These are phyloP conservation scores for Corymbia calophylla DNA, from an alignment of 441 rosid genomes.

Conservation along the genomic window DNA sequence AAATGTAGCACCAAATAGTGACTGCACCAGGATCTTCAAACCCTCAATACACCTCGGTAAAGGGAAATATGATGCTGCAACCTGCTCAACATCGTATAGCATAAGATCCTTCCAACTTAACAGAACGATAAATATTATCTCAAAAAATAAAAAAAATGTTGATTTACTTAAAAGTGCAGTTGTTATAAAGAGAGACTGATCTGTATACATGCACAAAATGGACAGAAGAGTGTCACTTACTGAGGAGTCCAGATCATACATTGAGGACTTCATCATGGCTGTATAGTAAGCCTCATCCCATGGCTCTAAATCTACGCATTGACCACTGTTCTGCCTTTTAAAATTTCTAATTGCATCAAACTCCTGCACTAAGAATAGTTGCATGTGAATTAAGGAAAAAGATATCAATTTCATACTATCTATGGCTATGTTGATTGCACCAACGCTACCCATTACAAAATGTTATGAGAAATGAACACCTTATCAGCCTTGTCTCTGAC, in stretches of 20 bases:
- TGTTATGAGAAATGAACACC: conserved; percentile 31
- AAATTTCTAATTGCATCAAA: conserved; percentile 51
- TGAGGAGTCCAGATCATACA: conserved; percentile 55
- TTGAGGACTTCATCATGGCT: conserved; percentile 71
- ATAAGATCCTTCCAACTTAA: background rate
- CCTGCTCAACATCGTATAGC: conserved; percentile 30
- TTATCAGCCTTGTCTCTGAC: conserved; percentile 71
- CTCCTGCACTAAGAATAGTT: conserved; percentile 42
- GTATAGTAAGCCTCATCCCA: conserved; percentile 96
- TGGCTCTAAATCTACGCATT: conserved; percentile 64
- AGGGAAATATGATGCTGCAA: conserved; percentile 87
- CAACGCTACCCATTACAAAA: background rate
- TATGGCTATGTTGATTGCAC: background rate
- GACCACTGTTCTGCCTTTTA: conserved; percentile 58
- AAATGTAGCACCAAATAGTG: conserved; percentile 83
- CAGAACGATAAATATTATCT: background rate
- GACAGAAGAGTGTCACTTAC: conserved; percentile 38
- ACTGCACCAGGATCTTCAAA: conserved; percentile 62
- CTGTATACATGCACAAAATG: background rate
- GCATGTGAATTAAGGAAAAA: background rate
- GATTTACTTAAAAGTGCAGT: background rate
- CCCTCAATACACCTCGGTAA: conserved; percentile 84
- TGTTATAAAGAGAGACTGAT: background rate
- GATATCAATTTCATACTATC: background rate
- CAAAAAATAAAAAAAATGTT: background rate